phyloP scores from a whole-genome alignment of 148 eudicot species.

The Polygonum aviculare region DNA sequence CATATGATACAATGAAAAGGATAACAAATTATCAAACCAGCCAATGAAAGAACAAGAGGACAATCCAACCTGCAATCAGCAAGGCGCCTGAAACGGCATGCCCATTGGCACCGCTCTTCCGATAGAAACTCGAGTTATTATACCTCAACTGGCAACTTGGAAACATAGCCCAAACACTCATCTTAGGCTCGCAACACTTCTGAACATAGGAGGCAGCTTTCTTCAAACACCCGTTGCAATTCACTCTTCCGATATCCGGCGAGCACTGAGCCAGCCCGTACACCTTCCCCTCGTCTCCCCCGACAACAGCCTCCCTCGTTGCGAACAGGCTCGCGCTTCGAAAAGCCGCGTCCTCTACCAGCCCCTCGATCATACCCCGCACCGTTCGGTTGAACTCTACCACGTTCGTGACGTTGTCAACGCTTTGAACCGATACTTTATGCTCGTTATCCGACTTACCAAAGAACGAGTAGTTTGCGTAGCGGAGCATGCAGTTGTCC shows the following conservation, averaged over 20 bases:
- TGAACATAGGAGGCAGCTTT: not conserved
- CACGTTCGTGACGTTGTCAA: not conserved
- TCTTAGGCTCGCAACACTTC: not conserved
- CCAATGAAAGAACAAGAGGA: no score
- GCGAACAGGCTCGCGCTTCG: not conserved
- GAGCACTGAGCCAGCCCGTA: slow-evolving; percentile 29
- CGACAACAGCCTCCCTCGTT: not conserved
- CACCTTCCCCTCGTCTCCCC: not conserved
- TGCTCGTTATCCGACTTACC: not conserved
- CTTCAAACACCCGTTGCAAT: slow-evolving; percentile 19
- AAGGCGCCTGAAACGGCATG: no score
- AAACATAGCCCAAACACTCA: not conserved
- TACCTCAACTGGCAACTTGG: no score
- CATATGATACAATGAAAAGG: no score
- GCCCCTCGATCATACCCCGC: not conserved
- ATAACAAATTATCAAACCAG: no score
- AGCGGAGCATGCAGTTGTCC: no score
- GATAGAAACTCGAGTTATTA: no score
- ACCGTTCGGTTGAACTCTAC: not conserved
- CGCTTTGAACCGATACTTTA: no score
- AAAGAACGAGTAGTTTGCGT: not conserved
- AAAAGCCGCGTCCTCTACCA: not conserved
- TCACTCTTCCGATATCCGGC: slow-evolving; percentile 18
- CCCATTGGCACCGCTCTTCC: no score
- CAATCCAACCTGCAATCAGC: no score